Conservation (phyloP, 2,329 filamentous ascomycete species). For the Ophiocordyceps polyrhachis-furcata region DNA sequence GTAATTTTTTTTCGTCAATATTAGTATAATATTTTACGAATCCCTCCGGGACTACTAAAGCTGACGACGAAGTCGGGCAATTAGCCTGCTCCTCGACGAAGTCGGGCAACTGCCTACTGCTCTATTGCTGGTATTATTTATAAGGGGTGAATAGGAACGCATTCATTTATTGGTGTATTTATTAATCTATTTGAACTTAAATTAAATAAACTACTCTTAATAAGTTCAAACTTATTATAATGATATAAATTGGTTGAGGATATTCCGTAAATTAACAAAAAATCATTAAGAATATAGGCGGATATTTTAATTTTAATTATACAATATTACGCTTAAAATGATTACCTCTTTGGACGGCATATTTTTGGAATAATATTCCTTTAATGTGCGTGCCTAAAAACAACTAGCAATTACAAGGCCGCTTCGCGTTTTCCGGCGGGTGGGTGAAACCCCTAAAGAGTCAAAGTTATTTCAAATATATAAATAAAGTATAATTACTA, state of each 20-base stretch:
- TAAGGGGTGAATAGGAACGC: background rate
- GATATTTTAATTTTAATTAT: background rate
- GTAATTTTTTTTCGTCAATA: background rate
- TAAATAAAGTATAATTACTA: background rate
- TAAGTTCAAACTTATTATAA: background rate
- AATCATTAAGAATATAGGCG: background rate
- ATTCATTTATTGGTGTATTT: background rate
- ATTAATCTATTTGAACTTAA: background rate
- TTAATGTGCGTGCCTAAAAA: no score
- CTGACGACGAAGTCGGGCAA: background rate
- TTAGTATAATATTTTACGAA: no score
- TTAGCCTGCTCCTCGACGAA: background rate
- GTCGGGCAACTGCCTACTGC: background rate
- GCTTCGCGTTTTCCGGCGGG: no score
- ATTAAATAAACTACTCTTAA: background rate
- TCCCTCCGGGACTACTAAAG: background rate
- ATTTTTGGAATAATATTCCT: no score
- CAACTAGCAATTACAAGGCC: no score
- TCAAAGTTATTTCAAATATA: background rate
- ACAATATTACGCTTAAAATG: background rate
- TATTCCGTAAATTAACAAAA: background rate
- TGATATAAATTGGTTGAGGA: background rate
- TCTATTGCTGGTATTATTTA: background rate
- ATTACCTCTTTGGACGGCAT: no score
- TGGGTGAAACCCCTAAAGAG: background rate